A percentile compares a stretch with the other conserved stretches of the same genome.
phyloP scores from a whole-genome alignment of 2,329 filamentous ascomycete species.

The Eurotiales sp. region DNA sequence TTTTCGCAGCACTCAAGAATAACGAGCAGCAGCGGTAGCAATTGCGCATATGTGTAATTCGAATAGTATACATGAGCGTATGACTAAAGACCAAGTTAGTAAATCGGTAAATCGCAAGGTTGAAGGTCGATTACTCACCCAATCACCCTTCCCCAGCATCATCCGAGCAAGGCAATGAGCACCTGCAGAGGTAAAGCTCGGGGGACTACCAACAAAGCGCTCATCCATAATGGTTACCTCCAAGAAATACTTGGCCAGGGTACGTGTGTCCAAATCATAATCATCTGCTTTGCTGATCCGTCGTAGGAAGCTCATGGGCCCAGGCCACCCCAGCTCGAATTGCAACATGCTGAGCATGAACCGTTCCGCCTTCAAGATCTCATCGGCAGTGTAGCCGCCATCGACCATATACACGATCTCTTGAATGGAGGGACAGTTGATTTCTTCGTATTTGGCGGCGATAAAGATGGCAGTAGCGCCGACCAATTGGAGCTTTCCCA shows the following conservation, averaged over 20 bases:
- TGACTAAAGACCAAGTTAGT: conserved; percentile 54
- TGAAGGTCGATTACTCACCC: conserved; percentile 60
- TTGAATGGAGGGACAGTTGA: conserved; percentile 90
- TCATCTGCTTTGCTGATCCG: conserved; percentile 98
- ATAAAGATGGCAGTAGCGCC: conserved; percentile 94
- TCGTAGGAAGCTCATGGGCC: conserved; percentile 95
- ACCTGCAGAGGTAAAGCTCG: conserved; percentile 86
- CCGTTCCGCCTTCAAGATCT: conserved; percentile 93
- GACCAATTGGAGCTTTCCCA: conserved; percentile 92
- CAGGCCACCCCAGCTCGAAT: conserved; percentile 96
- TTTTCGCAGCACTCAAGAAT: conserved; percentile 85
- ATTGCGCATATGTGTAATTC: conserved; percentile 82
- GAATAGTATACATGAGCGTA: conserved; percentile 86
- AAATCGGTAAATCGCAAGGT: not conserved
- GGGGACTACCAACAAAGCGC: conserved; percentile 85
- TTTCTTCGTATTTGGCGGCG: conserved; percentile 97
- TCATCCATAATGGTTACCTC: conserved; percentile 98
- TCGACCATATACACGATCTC: conserved; percentile 99
- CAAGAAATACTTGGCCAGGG: conserved; percentile 94
- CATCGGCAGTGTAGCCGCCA: conserved; percentile 78
- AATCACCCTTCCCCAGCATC: conserved; percentile 86
- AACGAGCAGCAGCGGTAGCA: conserved; percentile 71
- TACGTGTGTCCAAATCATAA: conserved; percentile 92
- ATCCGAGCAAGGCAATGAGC: conserved; percentile 87
- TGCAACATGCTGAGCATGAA: conserved; percentile 97